Evolutionary conservation across 108 stramenopile genomes (phyloP).

Genomic region (Nannochloropsis oceanica): DNA sequence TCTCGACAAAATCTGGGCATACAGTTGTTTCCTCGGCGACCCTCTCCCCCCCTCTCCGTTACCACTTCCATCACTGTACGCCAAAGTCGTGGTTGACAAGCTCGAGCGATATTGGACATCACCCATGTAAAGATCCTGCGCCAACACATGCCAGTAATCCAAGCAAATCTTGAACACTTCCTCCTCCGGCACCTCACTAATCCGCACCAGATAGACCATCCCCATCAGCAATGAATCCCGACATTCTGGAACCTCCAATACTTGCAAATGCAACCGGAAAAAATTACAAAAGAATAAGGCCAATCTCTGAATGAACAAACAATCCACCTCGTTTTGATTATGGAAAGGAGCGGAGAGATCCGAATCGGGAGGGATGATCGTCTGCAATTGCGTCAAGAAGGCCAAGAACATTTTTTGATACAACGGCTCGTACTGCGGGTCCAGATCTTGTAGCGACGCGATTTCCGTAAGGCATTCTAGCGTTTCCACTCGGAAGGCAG

Average conservation of each 20-base stretch:
- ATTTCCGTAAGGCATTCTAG: constrained; percentile 95
- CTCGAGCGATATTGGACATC: neutral
- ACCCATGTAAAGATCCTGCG: constrained; percentile 81
- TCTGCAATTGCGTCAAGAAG: constrained; percentile 51
- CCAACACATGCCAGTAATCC: constrained; percentile 90
- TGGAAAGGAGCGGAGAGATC: constrained; percentile 64
- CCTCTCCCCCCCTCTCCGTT: neutral
- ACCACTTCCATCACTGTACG: neutral
- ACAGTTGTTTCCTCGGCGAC: constrained; percentile 37
- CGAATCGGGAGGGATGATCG: constrained; percentile 56
- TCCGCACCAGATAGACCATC: constrained; percentile 77
- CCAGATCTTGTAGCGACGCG: constrained; percentile 67
- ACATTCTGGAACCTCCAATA: constrained; percentile 66
- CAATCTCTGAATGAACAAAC: constrained; percentile 79
- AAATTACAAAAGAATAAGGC: constrained; percentile 84
- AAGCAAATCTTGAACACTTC: constrained; percentile 97
- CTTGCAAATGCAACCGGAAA: constrained; percentile 68
- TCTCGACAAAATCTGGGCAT: constrained; percentile 64
- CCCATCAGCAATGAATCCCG: constrained; percentile 66
- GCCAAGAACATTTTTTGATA: constrained; percentile 63
- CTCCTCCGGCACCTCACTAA: constrained; percentile 82
- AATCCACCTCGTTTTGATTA: constrained; percentile 73
- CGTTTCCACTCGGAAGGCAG: constrained; percentile 72
- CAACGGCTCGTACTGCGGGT: constrained; percentile 71
- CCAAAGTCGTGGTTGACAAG: neutral